Evolutionary conservation across 1,284 basidiomycete species (phyloP).

Genomic region (Entoloma clypeatum): DNA sequence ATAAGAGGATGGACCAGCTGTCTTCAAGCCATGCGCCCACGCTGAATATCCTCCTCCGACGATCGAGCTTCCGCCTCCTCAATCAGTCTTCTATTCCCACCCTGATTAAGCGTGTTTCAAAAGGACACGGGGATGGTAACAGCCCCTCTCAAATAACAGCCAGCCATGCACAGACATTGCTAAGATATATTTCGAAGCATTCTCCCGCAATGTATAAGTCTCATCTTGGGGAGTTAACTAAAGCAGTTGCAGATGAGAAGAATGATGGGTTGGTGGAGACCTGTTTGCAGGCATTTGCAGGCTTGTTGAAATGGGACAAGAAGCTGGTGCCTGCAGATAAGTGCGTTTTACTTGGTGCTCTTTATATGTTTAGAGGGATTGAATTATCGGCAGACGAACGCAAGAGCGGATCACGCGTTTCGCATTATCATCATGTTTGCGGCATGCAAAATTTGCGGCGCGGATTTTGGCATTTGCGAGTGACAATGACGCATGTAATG

Average conservation of each 20-base stretch:
- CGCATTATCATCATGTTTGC: conserved; percentile 57
- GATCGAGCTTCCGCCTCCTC: conserved; percentile 69
- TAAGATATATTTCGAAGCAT: conserved; percentile 74
- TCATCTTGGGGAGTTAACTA: conserved; percentile 73
- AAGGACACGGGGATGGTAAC: conserved; percentile 34
- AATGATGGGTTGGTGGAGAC: conserved; percentile 62
- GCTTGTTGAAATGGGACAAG: conserved; percentile 57
- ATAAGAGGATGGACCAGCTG: conserved; percentile 70
- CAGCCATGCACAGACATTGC: conserved; percentile 45
- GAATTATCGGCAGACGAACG: conserved; percentile 59
- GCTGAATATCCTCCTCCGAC: conserved; percentile 70
- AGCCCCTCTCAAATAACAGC: conserved; percentile 36
- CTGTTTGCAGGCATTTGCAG: conserved; percentile 72
- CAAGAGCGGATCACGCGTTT: conserved; percentile 64
- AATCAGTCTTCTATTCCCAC: conserved; percentile 86
- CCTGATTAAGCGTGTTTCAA: conserved; percentile 66
- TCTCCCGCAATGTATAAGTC: conserved; percentile 70
- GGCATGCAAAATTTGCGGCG: conserved; percentile 86
- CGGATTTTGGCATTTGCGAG: conserved; percentile 67
- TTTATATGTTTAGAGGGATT: conserved; percentile 1
- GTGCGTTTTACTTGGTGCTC: conserved; percentile 40
- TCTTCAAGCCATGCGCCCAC: conserved; percentile 63
- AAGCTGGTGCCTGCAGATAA: conserved; percentile 59
- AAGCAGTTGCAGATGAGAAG: conserved; percentile 60
- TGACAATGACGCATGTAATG: conserved; percentile 46